phyloP scores from a whole-genome alignment of 2,329 filamentous ascomycete species.

The Pseudopyricularia cyperi region DNA sequence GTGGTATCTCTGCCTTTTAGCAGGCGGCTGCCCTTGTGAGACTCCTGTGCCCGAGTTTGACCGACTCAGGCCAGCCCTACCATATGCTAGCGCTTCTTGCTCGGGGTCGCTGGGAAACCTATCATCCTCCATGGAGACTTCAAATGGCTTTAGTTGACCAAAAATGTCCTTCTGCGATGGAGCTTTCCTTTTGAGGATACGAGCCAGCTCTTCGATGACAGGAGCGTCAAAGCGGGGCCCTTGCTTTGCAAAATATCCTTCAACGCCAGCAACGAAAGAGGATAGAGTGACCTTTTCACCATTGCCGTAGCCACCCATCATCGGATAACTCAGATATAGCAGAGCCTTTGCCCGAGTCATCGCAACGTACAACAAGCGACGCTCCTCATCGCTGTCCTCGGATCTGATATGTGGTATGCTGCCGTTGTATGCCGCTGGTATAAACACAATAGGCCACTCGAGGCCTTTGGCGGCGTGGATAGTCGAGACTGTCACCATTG shows the following conservation, averaged over 20 bases:
- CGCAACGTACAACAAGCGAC: constrained; percentile 81
- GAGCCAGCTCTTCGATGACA: constrained; percentile 53
- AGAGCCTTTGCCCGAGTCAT: constrained; percentile 89
- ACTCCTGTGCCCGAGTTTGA: background rate
- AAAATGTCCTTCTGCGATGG: constrained; percentile 44
- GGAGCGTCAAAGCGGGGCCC: constrained; percentile 58
- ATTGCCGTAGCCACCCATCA: constrained; percentile 47
- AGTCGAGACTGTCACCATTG: constrained; percentile 78
- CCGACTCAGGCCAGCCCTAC: background rate
- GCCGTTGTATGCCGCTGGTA: constrained; percentile 79
- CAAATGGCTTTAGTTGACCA: constrained; percentile 29
- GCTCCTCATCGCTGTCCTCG: constrained; percentile 78
- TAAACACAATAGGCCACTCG: constrained; percentile 92
- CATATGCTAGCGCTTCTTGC: constrained; percentile 13
- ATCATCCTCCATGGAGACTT: constrained; percentile 52
- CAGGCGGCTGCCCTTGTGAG: constrained; percentile 5
- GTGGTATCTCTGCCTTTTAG: constrained; percentile 14
- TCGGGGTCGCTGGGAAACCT: constrained; percentile 53
- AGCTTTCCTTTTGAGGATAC: constrained; percentile 52
- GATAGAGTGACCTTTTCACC: constrained; percentile 52
- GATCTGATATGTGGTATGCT: constrained; percentile 81
- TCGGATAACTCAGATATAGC: constrained; percentile 72
- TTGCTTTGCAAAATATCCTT: constrained; percentile 34
- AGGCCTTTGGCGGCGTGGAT: constrained; percentile 94
- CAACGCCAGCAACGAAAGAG: constrained; percentile 52